A percentile compares a stretch with the other conserved stretches of the same genome.
Evolutionary conservation across 1,284 basidiomycete genomes (phyloP).

Genomic region (Moesziomyces parantarcticus): DNA sequence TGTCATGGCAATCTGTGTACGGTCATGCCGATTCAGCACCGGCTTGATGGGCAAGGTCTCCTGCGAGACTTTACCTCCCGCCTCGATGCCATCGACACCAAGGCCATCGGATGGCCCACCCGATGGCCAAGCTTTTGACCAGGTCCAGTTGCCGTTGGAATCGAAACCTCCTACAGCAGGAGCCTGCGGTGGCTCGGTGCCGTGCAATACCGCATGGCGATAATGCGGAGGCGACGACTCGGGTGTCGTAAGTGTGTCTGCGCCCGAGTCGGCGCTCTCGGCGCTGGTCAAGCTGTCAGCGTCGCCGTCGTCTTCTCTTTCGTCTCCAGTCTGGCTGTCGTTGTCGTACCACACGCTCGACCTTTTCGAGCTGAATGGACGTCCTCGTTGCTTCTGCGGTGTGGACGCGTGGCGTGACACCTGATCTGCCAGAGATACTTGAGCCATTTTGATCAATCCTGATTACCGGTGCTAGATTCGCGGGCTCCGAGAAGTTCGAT

Average conservation of each 20-base stretch:
- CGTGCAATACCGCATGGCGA: conserved; percentile 11
- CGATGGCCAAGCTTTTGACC: conserved; percentile 1
- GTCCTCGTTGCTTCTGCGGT: neutral
- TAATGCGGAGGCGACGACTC: conserved; percentile 18
- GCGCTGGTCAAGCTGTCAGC: conserved; percentile 19
- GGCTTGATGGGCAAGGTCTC: neutral
- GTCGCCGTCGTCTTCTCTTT: conserved; percentile 18
- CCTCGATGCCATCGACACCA: too few relatives aligned
- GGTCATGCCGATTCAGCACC: conserved; percentile 21
- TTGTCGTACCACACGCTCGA: conserved; percentile 18
- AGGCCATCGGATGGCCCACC: neutral
- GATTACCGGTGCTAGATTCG: neutral
- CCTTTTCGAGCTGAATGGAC: conserved; percentile 3
- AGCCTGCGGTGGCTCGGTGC: neutral
- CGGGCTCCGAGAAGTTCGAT: too few relatives aligned
- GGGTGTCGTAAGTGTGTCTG: conserved; percentile 6
- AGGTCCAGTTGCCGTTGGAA: conserved; percentile 19
- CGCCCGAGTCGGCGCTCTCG: conserved; percentile 29
- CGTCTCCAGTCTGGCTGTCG: conserved; percentile 15
- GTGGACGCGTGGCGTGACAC: too few relatives aligned
- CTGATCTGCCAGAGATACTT: neutral
- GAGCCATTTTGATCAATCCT: neutral
- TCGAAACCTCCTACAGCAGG: conserved; percentile 19
- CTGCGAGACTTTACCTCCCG: neutral
- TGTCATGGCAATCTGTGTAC: conserved; percentile 20